Percentiles rank a stretch among this genome's conserved stretches.
These are phyloP conservation scores for Gossypium aridum DNA, from an alignment of 441 rosid species.

Conservation along the genomic window DNA sequence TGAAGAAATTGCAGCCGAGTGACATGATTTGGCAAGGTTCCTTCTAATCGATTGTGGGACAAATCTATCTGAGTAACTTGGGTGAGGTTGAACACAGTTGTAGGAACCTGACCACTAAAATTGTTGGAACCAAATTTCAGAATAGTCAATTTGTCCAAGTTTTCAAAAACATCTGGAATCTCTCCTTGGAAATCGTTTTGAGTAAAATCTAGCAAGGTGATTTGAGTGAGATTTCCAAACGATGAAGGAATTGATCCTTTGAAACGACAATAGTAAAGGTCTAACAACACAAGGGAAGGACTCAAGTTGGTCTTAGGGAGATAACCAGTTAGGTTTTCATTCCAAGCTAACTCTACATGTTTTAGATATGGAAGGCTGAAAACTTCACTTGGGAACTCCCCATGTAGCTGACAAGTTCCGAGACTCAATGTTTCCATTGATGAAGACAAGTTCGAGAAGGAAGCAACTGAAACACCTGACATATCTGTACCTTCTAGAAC, in stretches of 20 bases:
- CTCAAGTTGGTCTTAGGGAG: slow-evolving; percentile 20
- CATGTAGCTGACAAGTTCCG: background rate
- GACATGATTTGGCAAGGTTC: background rate
- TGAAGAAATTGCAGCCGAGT: background rate
- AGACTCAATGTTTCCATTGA: slow-evolving; percentile 4
- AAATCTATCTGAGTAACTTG: background rate
- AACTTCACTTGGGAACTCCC: slow-evolving; percentile 18
- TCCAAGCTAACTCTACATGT: background rate
- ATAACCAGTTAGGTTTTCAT: background rate
- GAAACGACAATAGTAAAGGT: slow-evolving; percentile 7
- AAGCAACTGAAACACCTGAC: background rate
- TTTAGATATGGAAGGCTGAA: slow-evolving; percentile 19
- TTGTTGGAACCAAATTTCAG: background rate
- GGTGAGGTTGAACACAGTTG: slow-evolving; percentile 4
- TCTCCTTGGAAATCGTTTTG: background rate
- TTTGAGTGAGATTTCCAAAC: background rate
- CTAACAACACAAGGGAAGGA: slow-evolving; percentile 14
- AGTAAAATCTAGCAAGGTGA: background rate
- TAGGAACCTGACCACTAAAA: slow-evolving; percentile 10
- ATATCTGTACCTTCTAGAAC: slow-evolving; percentile 6
- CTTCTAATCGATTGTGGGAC: background rate
- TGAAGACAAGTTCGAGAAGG: slow-evolving; percentile 9
- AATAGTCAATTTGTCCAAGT: background rate
- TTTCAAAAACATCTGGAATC: background rate
- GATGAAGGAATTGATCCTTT: background rate